phyloP scores from a whole-genome alignment of 2,329 filamentous ascomycete genomes.

The Aspergillus thermomutatus region DNA sequence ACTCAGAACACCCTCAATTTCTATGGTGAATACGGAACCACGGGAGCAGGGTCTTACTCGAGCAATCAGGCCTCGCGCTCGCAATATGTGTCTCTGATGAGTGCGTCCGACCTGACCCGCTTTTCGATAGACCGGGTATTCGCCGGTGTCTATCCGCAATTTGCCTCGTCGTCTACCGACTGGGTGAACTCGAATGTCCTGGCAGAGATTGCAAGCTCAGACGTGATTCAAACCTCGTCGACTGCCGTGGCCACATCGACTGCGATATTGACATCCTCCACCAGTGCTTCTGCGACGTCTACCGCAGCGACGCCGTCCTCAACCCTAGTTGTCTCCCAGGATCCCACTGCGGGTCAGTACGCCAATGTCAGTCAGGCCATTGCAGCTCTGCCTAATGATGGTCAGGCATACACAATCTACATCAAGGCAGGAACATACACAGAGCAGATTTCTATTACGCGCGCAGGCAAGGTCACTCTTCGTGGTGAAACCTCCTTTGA shows the following conservation, averaged over 20 bases:
- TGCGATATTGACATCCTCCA: slow-evolving; percentile 13
- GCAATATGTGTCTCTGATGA: slow-evolving; percentile 34
- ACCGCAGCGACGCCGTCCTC: slow-evolving; percentile 19
- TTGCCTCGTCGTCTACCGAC: slow-evolving; percentile 28
- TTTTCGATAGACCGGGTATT: slow-evolving; percentile 37
- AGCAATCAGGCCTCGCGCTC: slow-evolving; percentile 34
- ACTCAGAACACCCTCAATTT: slow-evolving; percentile 32
- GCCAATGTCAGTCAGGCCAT: slow-evolving; percentile 43
- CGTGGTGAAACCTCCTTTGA: slow-evolving; percentile 30
- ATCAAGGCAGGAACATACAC: slow-evolving; percentile 42
- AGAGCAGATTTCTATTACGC: slow-evolving; percentile 41
- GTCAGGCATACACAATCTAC: slow-evolving; percentile 39
- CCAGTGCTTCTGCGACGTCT: slow-evolving; percentile 8
- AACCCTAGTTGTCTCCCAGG: slow-evolving; percentile 29
- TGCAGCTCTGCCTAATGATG: slow-evolving; percentile 42
- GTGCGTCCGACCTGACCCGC: slow-evolving; percentile 30
- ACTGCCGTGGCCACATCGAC: slow-evolving; percentile 6
- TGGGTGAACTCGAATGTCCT: slow-evolving; percentile 40
- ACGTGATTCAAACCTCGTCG: slow-evolving; percentile 21
- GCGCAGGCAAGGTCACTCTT: slow-evolving; percentile 39
- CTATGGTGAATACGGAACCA: slow-evolving; percentile 44
- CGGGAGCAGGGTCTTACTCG: slow-evolving; percentile 40
- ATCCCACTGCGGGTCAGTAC: slow-evolving; percentile 38
- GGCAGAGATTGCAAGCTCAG: slow-evolving; percentile 29
- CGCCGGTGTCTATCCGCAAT: slow-evolving; percentile 31